Base-by-base conservation (phyloP, 768 basidiomycete genomes). In the Trichaptum fuscoviolaceum region DNA sequence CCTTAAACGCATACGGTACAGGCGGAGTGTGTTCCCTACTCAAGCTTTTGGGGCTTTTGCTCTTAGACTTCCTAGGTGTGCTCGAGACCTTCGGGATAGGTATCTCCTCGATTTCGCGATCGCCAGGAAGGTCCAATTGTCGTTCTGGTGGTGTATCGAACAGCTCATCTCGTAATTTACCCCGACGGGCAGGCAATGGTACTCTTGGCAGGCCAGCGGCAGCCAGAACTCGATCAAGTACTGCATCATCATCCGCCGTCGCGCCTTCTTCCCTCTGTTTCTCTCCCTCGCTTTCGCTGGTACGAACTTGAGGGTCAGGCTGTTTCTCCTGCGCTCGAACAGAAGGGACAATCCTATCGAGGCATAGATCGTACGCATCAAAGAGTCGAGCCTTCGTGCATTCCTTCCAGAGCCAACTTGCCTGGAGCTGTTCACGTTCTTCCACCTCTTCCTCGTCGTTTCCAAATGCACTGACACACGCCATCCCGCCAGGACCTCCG, bases 301-400 rank as follows among this genome's bases (percentile, higher is more conserved):
- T 20, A 20, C 42, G 42, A 15, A 20, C 2, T 4, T 61, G 26
- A 35, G n/a, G 34, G 26, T 27, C 10, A 15, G 34, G 42, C 15
- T 26, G 63, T 26, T 26, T 35, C 25, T 36, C 34, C 35, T 35
- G 24, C 24, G 20, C 63, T 9, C 63, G 42, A 25, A 15, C 63
- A 20, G 35, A 24, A 3, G 26, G 8, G 26, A 17, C 18, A 26
- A 24, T 23, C 25, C 15, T 36, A 20, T 27, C 63, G 57, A 86
- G 77, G 73, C 95, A 96, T 70, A 95, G 90, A 69, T 95, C 91
- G 72, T 86, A 94, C 0, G 90, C 89, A 65, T 92, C 91, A 70
- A 88, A 85, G 27, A 96, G 81, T 58, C 94, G 83, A 69, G 84
- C 74, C 24, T 87, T 81, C 1, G 92, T 91, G 68, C 83, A 80